A percentile compares a stretch with the other conserved stretches of the same genome.
phyloP scores from a whole-genome alignment of 164 flowering plant species.

The Saururus chinensis region DNA sequence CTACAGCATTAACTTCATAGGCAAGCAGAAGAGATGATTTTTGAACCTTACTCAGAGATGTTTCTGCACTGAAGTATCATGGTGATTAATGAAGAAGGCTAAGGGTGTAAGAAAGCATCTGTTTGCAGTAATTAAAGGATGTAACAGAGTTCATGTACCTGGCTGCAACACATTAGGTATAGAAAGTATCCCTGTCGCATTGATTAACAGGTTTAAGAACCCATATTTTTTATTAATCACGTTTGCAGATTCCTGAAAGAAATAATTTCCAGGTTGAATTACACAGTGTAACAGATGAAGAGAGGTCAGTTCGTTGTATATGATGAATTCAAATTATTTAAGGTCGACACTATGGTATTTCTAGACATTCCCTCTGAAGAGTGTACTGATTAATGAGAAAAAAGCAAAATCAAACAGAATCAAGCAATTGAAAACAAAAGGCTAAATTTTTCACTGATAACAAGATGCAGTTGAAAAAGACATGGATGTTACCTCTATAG shows the following conservation, averaged over 20 bases:
- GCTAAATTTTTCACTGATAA: too few species aligned
- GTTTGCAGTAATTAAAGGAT: not conserved
- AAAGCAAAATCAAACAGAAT: too few species aligned
- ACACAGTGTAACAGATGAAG: not conserved
- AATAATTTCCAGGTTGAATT: not conserved
- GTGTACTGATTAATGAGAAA: too few species aligned
- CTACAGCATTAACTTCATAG: conserved; percentile 92
- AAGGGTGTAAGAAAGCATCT: not conserved
- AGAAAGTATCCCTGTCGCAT: conserved; percentile 88
- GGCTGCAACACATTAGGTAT: conserved; percentile 75
- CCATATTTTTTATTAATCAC: conserved; percentile 56
- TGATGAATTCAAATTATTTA: too few species aligned
- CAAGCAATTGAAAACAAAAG: too few species aligned
- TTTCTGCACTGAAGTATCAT: conserved; percentile 55
- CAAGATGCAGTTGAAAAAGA: too few species aligned
- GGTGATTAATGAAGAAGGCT: not conserved
- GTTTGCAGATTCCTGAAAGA: conserved; percentile 56
- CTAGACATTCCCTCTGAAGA: too few species aligned
- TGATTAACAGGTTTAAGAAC: conserved; percentile 70
- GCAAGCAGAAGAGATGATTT: conserved; percentile 66
- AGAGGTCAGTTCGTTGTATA: too few species aligned
- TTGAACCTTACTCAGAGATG: conserved; percentile 71
- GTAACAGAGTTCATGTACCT: conserved; percentile 33
- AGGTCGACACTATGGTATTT: too few species aligned
- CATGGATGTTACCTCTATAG: conserved; percentile 56